Base-by-base conservation (phyloP, 176 grass and related monocot genomes). In the Canna indica region DNA sequence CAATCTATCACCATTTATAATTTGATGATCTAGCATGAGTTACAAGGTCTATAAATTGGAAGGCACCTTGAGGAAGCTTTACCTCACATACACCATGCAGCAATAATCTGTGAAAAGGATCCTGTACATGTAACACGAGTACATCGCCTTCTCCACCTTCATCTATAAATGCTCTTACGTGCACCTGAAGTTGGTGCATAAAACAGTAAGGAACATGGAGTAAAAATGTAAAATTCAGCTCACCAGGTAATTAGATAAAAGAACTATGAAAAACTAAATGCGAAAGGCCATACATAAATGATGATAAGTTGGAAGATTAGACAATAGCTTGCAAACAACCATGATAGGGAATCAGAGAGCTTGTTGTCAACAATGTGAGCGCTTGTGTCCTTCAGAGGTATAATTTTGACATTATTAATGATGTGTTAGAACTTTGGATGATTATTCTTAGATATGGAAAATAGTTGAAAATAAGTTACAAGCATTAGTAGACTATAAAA, bases 31-130 rank as follows among this genome's bases (percentile, higher is more conserved):
- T n/a, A 24, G 50, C 17, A 18, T 14, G 8, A 9, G 59, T 31
- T 31, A 5, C 12, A 62, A 31, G 18, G 15, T 47, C 30, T 0
- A 47, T 9, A 14, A 8, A 16, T 70, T 32, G 27, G 28, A 6
- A 18, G 22, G 28, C 26, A 70, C 11, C 44, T 79, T 60, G 68
- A 44, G 2, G 10, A 74, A 50, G 34, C 75, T 75, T 84, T 79
- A 97, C 93, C 93, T 97, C 83, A 17, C 93, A 97, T 57, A 92
- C 93, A 67, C 93, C 88, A 20, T 91, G 89, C 25, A 92, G 77
- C 73, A 97, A 79, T 56, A 91, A 66, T 44, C 86, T 91, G 83
- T 87, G 88, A 83, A 96, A 91, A 52, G 83, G 73, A 52, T 91
- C 84, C 68, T 96, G 88, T 44, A 90, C 84, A 83, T 91, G 79